These are phyloP conservation scores for Diplodia scrobiculata DNA, from an alignment of 2,329 filamentous ascomycete species.

Conservation along the genomic window DNA sequence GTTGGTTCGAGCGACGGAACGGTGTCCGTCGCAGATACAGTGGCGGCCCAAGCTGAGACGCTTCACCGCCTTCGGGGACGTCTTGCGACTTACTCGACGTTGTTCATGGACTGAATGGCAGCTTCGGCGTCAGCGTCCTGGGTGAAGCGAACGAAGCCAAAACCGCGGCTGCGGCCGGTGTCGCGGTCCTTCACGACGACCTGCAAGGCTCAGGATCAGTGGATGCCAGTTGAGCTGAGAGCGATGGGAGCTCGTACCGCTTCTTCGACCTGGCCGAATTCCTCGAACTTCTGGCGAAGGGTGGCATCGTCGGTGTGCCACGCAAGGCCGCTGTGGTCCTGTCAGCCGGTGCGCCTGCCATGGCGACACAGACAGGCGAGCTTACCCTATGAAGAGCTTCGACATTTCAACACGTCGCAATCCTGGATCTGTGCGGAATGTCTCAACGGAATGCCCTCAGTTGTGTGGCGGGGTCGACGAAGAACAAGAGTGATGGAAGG, in stretches of 20 bases:
- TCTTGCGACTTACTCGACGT: constrained; percentile 72
- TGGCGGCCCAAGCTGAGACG: constrained; percentile 23
- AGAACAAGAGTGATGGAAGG: background rate
- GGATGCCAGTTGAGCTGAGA: background rate
- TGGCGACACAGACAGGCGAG: constrained; percentile 29
- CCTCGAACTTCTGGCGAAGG: constrained; percentile 86
- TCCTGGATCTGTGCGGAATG: constrained; percentile 23
- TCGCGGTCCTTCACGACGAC: constrained; percentile 98
- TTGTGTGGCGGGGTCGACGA: background rate
- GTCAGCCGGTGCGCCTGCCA: constrained; percentile 30
- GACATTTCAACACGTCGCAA: constrained; percentile 63
- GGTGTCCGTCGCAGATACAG: constrained; percentile 15
- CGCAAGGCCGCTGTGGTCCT: constrained; percentile 76
- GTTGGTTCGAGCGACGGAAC: background rate
- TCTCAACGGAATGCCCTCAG: constrained; percentile 19
- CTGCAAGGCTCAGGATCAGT: constrained; percentile 52
- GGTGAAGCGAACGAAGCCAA: constrained; percentile 91
- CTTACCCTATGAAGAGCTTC: constrained; percentile 93
- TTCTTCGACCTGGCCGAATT: constrained; percentile 89
- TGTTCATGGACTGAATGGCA: constrained; percentile 80
- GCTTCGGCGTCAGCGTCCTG: constrained; percentile 74
- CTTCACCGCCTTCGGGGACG: constrained; percentile 24
- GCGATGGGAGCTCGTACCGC: constrained; percentile 69
- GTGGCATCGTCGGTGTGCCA: constrained; percentile 96
- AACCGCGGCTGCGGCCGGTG: constrained; percentile 93